Evolutionary conservation across 305 asterid species (phyloP).

Genomic region (Fraxinus greggii): DNA sequence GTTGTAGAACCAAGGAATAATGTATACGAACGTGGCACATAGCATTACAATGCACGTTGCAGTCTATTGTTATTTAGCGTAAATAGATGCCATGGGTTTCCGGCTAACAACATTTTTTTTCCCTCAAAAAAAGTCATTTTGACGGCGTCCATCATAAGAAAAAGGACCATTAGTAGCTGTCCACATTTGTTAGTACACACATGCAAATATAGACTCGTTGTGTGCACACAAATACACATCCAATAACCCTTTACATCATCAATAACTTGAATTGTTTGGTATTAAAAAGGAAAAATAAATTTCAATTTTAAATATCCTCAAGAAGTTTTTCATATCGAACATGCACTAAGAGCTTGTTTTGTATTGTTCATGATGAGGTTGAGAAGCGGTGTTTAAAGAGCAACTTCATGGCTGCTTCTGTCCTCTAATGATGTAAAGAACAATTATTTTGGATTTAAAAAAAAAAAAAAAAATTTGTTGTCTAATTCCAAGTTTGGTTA

Average conservation of each 20-base stretch:
- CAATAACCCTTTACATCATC: neutral
- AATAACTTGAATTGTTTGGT: too few relatives aligned
- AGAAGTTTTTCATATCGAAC: neutral
- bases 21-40: neutral
- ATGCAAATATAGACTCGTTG: neutral
- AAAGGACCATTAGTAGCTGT: neutral
- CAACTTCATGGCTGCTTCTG: neutral
- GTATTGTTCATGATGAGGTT: neutral
- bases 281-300: too few relatives aligned
- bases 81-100: neutral
- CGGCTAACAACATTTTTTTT: neutral
- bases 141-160: neutral
- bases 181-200: neutral
- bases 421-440: neutral
- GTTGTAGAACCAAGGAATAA: neutral
- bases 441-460: neutral
- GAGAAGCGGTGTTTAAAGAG: neutral
- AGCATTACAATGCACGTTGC: neutral
- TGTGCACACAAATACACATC: neutral
- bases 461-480: too few relatives aligned
- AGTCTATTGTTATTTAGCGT: neutral
- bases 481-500: neutral
- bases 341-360: neutral
- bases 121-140: neutral
- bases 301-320: too few relatives aligned